Conservation (phyloP, 2,329 filamentous ascomycete genomes). For the Xylariales sp. region DNA sequence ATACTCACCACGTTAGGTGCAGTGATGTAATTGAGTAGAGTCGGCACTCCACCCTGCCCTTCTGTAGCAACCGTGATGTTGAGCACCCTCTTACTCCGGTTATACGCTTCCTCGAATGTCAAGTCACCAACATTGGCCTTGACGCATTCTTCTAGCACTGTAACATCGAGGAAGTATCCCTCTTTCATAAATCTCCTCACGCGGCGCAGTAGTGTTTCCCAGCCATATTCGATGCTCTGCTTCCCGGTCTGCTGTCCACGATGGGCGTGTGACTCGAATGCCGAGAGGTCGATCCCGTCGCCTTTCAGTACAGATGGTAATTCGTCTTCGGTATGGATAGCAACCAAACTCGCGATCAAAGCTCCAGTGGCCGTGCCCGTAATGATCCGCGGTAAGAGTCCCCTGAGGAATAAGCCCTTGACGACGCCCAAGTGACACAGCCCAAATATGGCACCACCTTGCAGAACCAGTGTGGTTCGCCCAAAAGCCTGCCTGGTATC, state of each 20-base stretch:
- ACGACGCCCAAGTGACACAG: slow-evolving; percentile 87
- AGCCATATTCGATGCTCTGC: slow-evolving; percentile 37
- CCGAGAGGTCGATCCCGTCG: slow-evolving; percentile 75
- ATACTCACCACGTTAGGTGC: slow-evolving; percentile 83
- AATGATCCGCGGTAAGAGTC: slow-evolving; percentile 82
- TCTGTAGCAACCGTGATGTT: slow-evolving; percentile 87
- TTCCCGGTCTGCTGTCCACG: slow-evolving; percentile 26
- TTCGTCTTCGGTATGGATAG: slow-evolving; percentile 82
- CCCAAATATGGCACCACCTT: slow-evolving; percentile 88
- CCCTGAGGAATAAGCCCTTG: slow-evolving; percentile 76
- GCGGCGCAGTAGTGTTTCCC: slow-evolving; percentile 61
- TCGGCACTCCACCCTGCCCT: slow-evolving; percentile 70
- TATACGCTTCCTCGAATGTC: slow-evolving; percentile 90
- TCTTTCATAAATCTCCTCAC: slow-evolving; percentile 65
- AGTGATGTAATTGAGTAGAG: slow-evolving; percentile 85
- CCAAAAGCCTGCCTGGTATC: slow-evolving; percentile 87
- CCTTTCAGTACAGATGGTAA: slow-evolving; percentile 72
- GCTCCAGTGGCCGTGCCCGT: slow-evolving; percentile 88
- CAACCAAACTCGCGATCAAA: slow-evolving; percentile 81
- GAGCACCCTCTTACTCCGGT: slow-evolving; percentile 76
- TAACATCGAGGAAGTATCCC: slow-evolving; percentile 80
- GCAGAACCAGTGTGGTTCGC: slow-evolving; percentile 76
- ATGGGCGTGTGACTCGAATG: slow-evolving; percentile 54
- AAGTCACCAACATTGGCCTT: slow-evolving; percentile 80
- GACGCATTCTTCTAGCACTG: slow-evolving; percentile 78